A percentile compares a stretch with the other conserved stretches of the same genome.
phyloP scores from a whole-genome alignment of 2,329 filamentous ascomycete genomes.

The Alternaria dauci region DNA sequence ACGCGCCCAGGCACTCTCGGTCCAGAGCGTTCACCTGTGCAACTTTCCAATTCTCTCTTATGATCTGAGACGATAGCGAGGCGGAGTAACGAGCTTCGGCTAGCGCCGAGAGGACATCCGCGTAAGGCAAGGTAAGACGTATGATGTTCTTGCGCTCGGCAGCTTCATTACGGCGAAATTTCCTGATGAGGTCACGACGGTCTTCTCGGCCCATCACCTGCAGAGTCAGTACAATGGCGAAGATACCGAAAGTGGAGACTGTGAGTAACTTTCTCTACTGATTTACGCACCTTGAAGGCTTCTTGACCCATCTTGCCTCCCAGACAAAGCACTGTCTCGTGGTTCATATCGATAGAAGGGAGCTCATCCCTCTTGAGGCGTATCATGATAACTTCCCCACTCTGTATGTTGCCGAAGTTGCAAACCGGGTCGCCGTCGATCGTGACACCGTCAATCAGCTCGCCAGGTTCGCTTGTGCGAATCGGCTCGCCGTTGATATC shows the following conservation, averaged over 20 bases:
- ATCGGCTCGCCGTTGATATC: not conserved
- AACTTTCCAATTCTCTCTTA: not conserved
- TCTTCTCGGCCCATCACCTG: not conserved
- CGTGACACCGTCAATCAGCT: not conserved
- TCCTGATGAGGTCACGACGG: not conserved
- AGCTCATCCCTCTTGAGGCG: not conserved
- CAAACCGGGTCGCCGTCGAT: not conserved
- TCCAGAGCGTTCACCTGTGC: not conserved
- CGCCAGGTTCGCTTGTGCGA: not conserved
- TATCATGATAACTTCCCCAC: not conserved
- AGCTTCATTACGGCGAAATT: not conserved
- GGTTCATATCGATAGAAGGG: not conserved
- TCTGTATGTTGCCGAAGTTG: not conserved
- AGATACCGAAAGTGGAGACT: too few relatives aligned
- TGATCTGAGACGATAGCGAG: not conserved
- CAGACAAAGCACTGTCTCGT: not conserved
- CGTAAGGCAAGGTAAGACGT: not conserved
- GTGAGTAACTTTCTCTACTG: not conserved
- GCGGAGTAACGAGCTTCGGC: not conserved
- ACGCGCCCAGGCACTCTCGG: not conserved
- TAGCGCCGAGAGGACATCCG: not conserved
- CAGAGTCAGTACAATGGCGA: not conserved
- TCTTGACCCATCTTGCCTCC: not conserved
- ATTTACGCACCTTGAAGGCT: not conserved
- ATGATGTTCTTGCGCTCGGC: not conserved